phyloP scores from a whole-genome alignment of 2,329 filamentous ascomycete species.

The Thermothelomyces thermophilus region DNA sequence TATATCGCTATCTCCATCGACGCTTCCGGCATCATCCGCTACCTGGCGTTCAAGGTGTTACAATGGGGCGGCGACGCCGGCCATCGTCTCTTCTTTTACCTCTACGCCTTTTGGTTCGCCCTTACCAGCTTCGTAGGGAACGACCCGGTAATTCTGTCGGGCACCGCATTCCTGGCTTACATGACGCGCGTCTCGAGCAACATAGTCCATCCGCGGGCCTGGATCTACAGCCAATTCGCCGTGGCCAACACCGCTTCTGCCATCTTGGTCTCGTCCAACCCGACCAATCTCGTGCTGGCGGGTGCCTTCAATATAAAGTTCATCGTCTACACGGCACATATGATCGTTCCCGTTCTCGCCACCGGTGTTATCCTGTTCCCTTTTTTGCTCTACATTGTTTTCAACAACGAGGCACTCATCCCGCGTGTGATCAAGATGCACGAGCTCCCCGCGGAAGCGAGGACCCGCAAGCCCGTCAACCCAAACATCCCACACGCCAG shows the following conservation, averaged over 20 bases:
- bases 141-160: conserved; percentile 67
- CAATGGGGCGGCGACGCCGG: conserved; percentile 62
- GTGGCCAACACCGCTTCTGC: conserved; percentile 68
- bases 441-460: conserved; percentile 53
- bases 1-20: conserved; percentile 76
- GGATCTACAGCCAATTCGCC: conserved; percentile 67
- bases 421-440: conserved; percentile 62
- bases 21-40: conserved; percentile 66
- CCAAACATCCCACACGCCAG: conserved; percentile 64
- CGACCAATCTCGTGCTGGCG: conserved; percentile 67
- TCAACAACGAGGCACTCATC: conserved; percentile 56
- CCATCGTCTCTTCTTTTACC: conserved; percentile 62
- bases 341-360: conserved; percentile 65
- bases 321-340: conserved; percentile 68
- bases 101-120: conserved; percentile 65
- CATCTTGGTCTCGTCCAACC: conserved; percentile 71
- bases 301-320: conserved; percentile 68
- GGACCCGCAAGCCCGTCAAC: conserved; percentile 54
- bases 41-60: conserved; percentile 62
- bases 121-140: conserved; percentile 66
- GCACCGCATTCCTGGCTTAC: conserved; percentile 68
- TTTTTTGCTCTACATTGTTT: conserved; percentile 63
- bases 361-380: conserved; percentile 64
- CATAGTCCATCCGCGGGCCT: conserved; percentile 62
- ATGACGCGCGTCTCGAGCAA: conserved; percentile 71